Evolutionary conservation across 208 protist species (phyloP), one percentile per base, ranked within the genome.

Genomic region (Trypanosoma theileri): DNA sequence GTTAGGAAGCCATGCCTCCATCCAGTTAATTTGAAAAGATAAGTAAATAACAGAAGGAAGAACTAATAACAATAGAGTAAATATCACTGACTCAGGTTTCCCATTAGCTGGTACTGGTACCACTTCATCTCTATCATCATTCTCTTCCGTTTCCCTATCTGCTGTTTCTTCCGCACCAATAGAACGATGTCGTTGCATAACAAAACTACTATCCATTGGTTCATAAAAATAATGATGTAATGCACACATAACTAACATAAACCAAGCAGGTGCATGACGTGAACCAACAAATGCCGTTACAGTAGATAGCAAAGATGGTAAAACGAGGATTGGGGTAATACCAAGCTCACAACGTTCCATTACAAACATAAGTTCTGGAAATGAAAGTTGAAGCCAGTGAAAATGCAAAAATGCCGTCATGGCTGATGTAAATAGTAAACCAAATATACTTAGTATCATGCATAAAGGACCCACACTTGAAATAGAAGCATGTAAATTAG

Each of bases 191-290:
- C 46, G 59, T 42, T 62, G 75, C 58, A 71, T 71, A 60, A 89
- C 24, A 60, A 94, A 96, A 71, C 86, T 93, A 73, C 91, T 96
- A 54, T 79, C 66, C 59, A 93, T 54, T 0, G 86, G 86, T 14
- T 75, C 62, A 71, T 91, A 94, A 62, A 94, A 96, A 67, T 73
- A 77, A 57, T 80, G 67, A 78, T 93, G 85, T 22, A 85, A 42
- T 17, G 63, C 57, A 70, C 86, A 93, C 69, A 96, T 64, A 28
- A 65, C 60, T 16, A 75, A 17, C 10, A 93, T 60, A 65, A 94
- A 88, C 66, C 58, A 72, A n/a, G 85, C 78, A 17, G 88, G 85
- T 11, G 82, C 82, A 67, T 91, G 84, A 45, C 85, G 82, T 19
- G 85, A 79, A 7, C 89, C 91, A 11, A 73, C 73, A 28, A 93